Evolutionary conservation across 352 stramenopile species (phyloP).

Genomic region (Globisporangium camurandrum): DNA sequence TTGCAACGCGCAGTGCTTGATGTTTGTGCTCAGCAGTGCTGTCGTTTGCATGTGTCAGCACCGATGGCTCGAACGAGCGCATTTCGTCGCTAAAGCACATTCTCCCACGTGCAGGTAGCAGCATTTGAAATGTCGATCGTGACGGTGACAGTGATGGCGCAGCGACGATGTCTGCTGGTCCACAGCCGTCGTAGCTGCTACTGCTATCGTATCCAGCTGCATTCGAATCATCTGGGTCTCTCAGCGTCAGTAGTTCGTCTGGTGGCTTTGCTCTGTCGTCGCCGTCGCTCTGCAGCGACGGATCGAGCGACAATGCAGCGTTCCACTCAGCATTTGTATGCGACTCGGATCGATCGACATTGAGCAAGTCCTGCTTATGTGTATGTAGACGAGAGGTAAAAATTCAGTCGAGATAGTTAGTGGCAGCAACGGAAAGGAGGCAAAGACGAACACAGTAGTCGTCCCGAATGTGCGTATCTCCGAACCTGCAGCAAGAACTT

Average conservation of each 20-base stretch:
- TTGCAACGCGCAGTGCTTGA: not conserved
- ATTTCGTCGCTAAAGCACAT: conserved; percentile 17
- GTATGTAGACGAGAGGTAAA: too few relatives aligned
- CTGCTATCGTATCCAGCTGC: not conserved
- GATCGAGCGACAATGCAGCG: not conserved
- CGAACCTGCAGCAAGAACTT: conserved; percentile 42
- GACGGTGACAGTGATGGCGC: not conserved
- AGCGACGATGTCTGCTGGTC: not conserved
- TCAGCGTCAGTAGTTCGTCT: too few relatives aligned
- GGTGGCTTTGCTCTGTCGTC: not conserved
- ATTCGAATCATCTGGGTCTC: not conserved
- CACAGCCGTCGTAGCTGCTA: not conserved
- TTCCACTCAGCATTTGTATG: not conserved
- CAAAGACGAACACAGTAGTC: too few relatives aligned
- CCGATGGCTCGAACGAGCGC: conserved; percentile 5
- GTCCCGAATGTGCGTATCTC: too few relatives aligned
- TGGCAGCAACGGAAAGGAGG: too few relatives aligned
- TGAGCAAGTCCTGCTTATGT: conserved; percentile 8
- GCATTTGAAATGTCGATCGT: not conserved
- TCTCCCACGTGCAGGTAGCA: not conserved
- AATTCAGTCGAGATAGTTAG: too few relatives aligned
- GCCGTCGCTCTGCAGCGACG: not conserved
- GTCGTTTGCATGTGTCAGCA: not conserved
- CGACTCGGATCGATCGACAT: not conserved
- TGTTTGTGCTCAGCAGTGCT: not conserved